Evolutionary conservation across 2,329 filamentous ascomycete genomes (phyloP), one percentile per base, ranked within the genome.

Genomic region (Amylocarpus encephaloides): DNA sequence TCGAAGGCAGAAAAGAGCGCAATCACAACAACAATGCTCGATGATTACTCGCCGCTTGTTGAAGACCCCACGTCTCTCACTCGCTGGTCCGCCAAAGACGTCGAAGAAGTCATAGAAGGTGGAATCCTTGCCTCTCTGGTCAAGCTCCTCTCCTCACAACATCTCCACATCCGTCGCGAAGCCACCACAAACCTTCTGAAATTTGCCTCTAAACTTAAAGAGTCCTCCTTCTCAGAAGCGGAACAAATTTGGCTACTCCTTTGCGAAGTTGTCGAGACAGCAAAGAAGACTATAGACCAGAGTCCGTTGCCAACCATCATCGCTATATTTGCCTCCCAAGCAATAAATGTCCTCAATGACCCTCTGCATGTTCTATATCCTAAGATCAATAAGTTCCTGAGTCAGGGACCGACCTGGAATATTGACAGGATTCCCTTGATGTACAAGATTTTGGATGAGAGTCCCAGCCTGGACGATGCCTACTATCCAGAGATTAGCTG

Each of bases 301-400:
- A 70, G 70, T 2, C 77, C 85, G 1, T 72, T 94, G 3, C 85
- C 90, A 0, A 88, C 84, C 53, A 75, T 88, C 11, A 81, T 88
- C 5, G 78, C 83, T n/a, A 79, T 85, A 10, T 93, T 95, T 60
- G 84, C 88, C 6, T 76, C 78, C 42, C 80, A 82, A 56, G 81
- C 83, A 1, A 73, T 95, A 6, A 71, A 77, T 1, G 80, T 95
- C 13, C 70, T 95, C 41, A 78, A 76, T 18, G 83, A 88, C 54
- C 92, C 92, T 0, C 75, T 89, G 13, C 88, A 95, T 64, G 80
- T 80, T 53, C 78, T 96, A 34, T 97, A 95, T 66, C 80, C 82
- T 51, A 95, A 95, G 65, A 72, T 93, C 68, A 95, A 95, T 71
- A 74, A 77, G 5, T 96, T 91, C 66, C 78, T 97, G 33, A 88